phyloP scores from a whole-genome alignment of 1,284 basidiomycete species.

The Cystobasidium slooffiae region DNA sequence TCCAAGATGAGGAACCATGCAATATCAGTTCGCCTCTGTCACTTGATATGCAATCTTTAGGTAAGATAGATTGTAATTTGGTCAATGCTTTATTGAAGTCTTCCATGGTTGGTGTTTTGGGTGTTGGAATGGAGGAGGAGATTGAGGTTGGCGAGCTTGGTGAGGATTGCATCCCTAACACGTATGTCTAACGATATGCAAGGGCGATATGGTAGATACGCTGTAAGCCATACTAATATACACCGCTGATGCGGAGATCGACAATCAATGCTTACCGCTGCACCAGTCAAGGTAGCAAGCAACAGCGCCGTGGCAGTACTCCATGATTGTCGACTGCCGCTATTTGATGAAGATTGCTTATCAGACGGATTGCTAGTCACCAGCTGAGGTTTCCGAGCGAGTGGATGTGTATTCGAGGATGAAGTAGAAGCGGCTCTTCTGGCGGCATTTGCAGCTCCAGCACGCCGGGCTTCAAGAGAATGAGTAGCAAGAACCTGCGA shows the following conservation, averaged over 20 bases:
- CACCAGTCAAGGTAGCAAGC: conserved; percentile 51
- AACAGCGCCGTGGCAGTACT: conserved; percentile 46
- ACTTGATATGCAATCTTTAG: conserved; percentile 46
- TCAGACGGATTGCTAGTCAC: neutral
- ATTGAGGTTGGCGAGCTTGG: neutral
- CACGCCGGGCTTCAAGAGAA: neutral
- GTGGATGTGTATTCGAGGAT: conserved; percentile 26
- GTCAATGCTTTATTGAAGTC: conserved; percentile 47
- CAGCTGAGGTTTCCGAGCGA: conserved; percentile 29
- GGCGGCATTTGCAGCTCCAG: conserved; percentile 7
- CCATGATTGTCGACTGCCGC: conserved; percentile 27
- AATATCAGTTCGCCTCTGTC: conserved; percentile 47
- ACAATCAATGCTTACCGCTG: conserved; percentile 44
- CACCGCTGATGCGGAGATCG: conserved; percentile 19
- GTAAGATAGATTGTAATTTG: conserved; percentile 45
- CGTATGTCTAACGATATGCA: conserved; percentile 20
- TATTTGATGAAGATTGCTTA: neutral
- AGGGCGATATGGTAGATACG: neutral
- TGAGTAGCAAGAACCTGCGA: neutral
- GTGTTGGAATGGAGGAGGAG: neutral
- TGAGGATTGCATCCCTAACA: conserved; percentile 26
- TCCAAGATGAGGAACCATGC: conserved; percentile 46
- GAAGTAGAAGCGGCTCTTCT: neutral
- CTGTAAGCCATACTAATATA: neutral
- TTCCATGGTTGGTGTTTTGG: conserved; percentile 45